phyloP scores from a whole-genome alignment of 2,329 filamentous ascomycete species.

The Trichoderma cornu-damae region DNA sequence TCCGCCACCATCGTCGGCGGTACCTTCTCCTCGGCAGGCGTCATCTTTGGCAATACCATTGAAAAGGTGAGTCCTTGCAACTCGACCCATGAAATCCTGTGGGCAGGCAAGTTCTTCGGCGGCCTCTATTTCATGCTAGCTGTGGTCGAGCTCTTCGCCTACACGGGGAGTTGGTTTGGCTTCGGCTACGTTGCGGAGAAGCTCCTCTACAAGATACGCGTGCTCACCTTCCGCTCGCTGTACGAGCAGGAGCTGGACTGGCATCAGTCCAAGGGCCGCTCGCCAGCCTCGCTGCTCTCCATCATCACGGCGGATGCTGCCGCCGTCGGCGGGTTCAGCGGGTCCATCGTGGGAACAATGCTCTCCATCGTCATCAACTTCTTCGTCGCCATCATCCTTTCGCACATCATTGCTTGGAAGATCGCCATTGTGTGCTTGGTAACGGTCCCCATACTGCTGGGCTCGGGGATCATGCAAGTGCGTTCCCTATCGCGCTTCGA shows the following conservation, averaged over 20 bases:
- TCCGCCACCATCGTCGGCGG: constrained; percentile 51
- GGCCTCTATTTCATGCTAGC: constrained; percentile 54
- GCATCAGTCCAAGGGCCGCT: constrained; percentile 62
- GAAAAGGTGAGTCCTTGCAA: constrained; percentile 45
- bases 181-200: constrained; percentile 54
- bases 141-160: constrained; percentile 44
- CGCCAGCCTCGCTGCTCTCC: constrained; percentile 56
- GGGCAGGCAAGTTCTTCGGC: constrained; percentile 44
- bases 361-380: constrained; percentile 66
- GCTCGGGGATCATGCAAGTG: constrained; percentile 64
- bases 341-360: constrained; percentile 64
- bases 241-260: constrained; percentile 64
- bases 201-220: constrained; percentile 57
- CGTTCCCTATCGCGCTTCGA: constrained; percentile 58
- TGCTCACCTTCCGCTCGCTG: constrained; percentile 59
- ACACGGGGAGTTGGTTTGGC: constrained; percentile 50
- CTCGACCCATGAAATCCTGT: constrained; percentile 33
- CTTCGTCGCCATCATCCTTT: constrained; percentile 60
- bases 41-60: constrained; percentile 44
- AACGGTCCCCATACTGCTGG: constrained; percentile 62
- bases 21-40: constrained; percentile 48
- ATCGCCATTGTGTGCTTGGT: constrained; percentile 69
- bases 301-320: constrained; percentile 66
- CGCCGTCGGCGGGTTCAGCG: constrained; percentile 62
- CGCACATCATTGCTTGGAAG: constrained; percentile 69